A percentile compares a stretch with the other conserved stretches of the same genome.
phyloP scores from a whole-genome alignment of 805 yeast species.

The Candida silvicultrix region DNA sequence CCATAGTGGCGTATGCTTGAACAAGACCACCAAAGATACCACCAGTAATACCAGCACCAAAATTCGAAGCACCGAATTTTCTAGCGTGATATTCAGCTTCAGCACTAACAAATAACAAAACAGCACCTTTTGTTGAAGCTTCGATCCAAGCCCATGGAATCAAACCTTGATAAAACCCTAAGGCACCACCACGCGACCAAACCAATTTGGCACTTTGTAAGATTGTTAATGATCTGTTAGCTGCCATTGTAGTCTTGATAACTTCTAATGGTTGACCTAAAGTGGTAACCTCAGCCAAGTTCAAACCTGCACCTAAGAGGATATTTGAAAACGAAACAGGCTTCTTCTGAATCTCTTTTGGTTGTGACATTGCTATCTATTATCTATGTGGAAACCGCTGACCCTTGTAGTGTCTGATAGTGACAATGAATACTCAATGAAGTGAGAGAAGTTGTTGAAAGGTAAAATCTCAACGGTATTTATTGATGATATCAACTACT shows the following conservation, averaged over 20 bases:
- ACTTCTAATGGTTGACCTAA: constrained; percentile 98
- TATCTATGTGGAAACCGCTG: too few species aligned
- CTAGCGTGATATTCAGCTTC: constrained; percentile 82
- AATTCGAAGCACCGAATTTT: constrained; percentile 58
- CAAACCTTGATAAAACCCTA: constrained; percentile 94
- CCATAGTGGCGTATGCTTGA: constrained; percentile 95
- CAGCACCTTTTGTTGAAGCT: constrained; percentile 99
- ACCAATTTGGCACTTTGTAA: constrained; percentile 65
- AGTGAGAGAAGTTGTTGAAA: too few species aligned
- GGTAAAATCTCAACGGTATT: too few species aligned
- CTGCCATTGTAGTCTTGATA: constrained; percentile 96
- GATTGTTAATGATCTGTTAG: constrained; percentile 72
- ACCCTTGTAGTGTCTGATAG: too few species aligned
- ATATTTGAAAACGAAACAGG: constrained; percentile 86
- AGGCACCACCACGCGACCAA: constrained; percentile 89
- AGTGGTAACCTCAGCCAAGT: constrained; percentile 88
- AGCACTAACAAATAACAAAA: constrained; percentile 82
- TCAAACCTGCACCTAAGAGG: constrained; percentile 87
- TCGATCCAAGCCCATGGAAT: constrained; percentile 99
- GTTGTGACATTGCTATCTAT: constrained; percentile 1
- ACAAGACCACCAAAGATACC: constrained; percentile 96
- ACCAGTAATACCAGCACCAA: constrained; percentile 87
- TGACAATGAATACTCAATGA: too few species aligned
- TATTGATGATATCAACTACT: too few species aligned
- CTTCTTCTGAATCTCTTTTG: constrained; percentile 63